Evolutionary conservation across 192 early-diverging fungal genomes (phyloP).

Genomic region (Coemansia sp.): DNA sequence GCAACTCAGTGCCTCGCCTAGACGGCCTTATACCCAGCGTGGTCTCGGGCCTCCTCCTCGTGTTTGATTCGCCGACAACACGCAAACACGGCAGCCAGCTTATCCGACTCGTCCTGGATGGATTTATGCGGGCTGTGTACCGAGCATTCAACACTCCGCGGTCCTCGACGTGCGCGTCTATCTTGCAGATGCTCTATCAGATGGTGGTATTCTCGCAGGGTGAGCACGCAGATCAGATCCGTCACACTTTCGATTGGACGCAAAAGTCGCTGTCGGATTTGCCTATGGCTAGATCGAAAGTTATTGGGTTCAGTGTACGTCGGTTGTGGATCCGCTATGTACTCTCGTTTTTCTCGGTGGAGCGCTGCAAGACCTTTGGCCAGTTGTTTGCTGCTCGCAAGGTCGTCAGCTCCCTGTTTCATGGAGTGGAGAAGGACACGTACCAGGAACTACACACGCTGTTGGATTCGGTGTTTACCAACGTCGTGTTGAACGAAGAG

Average conservation of each 20-base stretch:
- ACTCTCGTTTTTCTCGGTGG: constrained; percentile 40
- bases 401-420: constrained; percentile 28
- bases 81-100: constrained; percentile 22
- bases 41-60: constrained; percentile 19
- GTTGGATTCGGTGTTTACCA: constrained; percentile 17
- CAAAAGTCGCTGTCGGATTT: constrained; percentile 19
- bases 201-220: constrained; percentile 32
- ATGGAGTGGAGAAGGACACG: constrained; percentile 35
- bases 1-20: constrained; percentile 15
- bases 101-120: constrained; percentile 25
- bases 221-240: constrained; percentile 34
- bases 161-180: constrained; percentile 32
- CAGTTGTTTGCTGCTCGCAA: constrained; percentile 29
- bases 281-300: constrained; percentile 17
- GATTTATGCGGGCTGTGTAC: constrained; percentile 26
- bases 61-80: constrained; percentile 23
- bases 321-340: constrained; percentile 51
- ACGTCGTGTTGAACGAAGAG: constrained; percentile 27
- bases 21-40: constrained; percentile 32
- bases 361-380: constrained; percentile 19
- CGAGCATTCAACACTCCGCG: constrained; percentile 35
- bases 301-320: constrained; percentile 38
- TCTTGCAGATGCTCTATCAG: constrained; percentile 35
- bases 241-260: constrained; percentile 45
- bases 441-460: constrained; percentile 40